These are phyloP conservation scores for Ustilago lituana DNA, from an alignment of 1,284 basidiomycete genomes.

Conservation along the genomic window DNA sequence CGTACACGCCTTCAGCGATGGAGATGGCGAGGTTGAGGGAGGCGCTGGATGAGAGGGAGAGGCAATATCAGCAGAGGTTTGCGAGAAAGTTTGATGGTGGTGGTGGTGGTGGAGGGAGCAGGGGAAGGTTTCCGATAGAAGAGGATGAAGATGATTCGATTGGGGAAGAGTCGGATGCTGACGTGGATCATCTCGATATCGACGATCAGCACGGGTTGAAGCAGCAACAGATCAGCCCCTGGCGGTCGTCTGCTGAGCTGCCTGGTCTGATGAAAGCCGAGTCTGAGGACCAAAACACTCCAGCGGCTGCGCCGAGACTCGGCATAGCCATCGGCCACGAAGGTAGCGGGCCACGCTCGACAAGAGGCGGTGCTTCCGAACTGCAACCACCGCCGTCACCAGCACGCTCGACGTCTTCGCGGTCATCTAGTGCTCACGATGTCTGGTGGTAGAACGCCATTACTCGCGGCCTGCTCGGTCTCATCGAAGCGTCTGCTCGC, in stretches of 20 bases:
- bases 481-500: too few species aligned
- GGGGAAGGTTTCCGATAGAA: conserved; percentile 27
- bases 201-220: not conserved
- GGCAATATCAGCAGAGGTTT: conserved; percentile 35
- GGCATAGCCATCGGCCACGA: not conserved
- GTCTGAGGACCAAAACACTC: too few species aligned
- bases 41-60: conserved; percentile 40
- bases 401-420: conserved; percentile 13
- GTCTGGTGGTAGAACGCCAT: conserved; percentile 36
- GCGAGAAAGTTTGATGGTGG: too few species aligned
- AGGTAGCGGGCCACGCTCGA: not conserved
- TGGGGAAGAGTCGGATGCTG: conserved; percentile 23
- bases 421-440: conserved; percentile 15
- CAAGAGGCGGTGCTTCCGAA: not conserved
- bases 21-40: conserved; percentile 44
- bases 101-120: too few species aligned
- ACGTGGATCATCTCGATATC: conserved; percentile 12
- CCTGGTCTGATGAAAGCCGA: not conserved
- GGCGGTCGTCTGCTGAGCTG: conserved; percentile 18
- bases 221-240: conserved; percentile 2
- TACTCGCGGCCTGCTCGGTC: too few species aligned
- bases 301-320: too few species aligned
- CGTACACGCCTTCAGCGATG: conserved; percentile 25
- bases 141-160: conserved; percentile 18
- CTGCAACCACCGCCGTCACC: conserved; percentile 18